Conservation (phyloP, 1,284 basidiomycete species). For the Schizophyllum amplum region DNA sequence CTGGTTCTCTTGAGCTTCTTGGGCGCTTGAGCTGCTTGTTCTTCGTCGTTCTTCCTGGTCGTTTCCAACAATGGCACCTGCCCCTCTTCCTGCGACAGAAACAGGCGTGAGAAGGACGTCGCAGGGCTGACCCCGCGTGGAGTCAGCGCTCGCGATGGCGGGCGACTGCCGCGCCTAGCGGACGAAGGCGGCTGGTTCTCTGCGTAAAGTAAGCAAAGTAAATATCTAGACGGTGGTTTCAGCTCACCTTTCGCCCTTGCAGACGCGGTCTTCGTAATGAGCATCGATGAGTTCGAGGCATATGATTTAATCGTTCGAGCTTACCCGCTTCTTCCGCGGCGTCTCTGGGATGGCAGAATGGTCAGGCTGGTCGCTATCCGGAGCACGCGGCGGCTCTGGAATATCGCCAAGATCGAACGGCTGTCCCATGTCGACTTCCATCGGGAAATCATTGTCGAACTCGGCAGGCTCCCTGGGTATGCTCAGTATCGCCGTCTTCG, state of each 20-base stretch:
- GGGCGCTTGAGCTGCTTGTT: slow-evolving; percentile 14
- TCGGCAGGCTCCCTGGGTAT: too few relatives aligned
- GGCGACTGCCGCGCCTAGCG: slow-evolving; percentile 5
- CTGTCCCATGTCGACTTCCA: too few relatives aligned
- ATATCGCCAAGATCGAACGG: too few relatives aligned
- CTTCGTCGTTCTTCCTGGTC: slow-evolving; percentile 18
- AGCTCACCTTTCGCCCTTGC: slow-evolving; percentile 14
- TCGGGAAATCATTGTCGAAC: too few relatives aligned
- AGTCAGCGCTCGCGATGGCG: slow-evolving; percentile 8
- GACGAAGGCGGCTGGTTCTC: slow-evolving; percentile 15
- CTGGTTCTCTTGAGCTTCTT: slow-evolving; percentile 34
- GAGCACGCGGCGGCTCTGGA: too few relatives aligned
- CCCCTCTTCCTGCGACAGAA: slow-evolving; percentile 30
- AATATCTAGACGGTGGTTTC: neutral
- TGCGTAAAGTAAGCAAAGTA: slow-evolving; percentile 2
- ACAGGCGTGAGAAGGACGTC: slow-evolving; percentile 27
- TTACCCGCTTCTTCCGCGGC: too few relatives aligned
- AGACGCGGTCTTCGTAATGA: slow-evolving; percentile 2
- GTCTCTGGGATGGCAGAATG: too few relatives aligned
- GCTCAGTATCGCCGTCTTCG: too few relatives aligned
- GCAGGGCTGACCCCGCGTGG: slow-evolving; percentile 19
- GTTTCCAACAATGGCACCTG: slow-evolving; percentile 22
- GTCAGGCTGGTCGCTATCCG: too few relatives aligned
- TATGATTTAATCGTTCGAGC: too few relatives aligned
- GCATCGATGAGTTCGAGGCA: too few relatives aligned